Evolutionary conservation across 1,139 yeast species (phyloP), one percentile per base, ranked within the genome.

Genomic region (Zygoascus hellenicus): DNA sequence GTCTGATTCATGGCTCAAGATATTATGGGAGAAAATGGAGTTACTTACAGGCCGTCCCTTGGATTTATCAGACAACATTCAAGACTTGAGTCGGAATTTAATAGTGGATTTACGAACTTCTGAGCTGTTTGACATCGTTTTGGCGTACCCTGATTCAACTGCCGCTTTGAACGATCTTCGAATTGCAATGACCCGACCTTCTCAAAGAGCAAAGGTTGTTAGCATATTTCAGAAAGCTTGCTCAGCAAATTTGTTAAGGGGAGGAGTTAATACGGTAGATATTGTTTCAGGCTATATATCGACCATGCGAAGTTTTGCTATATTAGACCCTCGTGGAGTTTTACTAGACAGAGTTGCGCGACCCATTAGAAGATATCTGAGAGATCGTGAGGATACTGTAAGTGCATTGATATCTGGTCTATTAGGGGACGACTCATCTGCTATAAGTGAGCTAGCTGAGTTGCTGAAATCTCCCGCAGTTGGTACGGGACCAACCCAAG

Each of bases 271-370:
- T 55, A 92, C 97, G 0, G 74, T 77, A 2, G 89, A 83, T 49
- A 82, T 89, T 2, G 76, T 92, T 22, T 66, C 78, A 1, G 77
- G 77, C 41, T 90, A 87, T 59, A 80, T 85, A 2, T 76, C 81
- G 22, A 80, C 94, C 0, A 83, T 90, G 43, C 75, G 79, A 54
- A 75, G 90, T 0, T 87, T 92, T 52, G 64, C 84, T 28, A 68
- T 83, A 0, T 70, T 92, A n/a, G 97, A 92, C 58, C 95, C 96
- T 1, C 75, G 86, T 38, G 97, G 96, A 0, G 95, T 88, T 0
- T 65, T 88, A 10, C 68, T 88, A 9, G 95, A 87, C 61, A 79
- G 79, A 51, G 94, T 84, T 0, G 78, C 85, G 0, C 66, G 90
- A 30, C 94, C 94, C 0, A 83, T 87, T 3, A 67, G 95, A 43